These are phyloP conservation scores for Eremothecium coryli DNA, from an alignment of 1,139 yeast species.

Conservation along the genomic window DNA sequence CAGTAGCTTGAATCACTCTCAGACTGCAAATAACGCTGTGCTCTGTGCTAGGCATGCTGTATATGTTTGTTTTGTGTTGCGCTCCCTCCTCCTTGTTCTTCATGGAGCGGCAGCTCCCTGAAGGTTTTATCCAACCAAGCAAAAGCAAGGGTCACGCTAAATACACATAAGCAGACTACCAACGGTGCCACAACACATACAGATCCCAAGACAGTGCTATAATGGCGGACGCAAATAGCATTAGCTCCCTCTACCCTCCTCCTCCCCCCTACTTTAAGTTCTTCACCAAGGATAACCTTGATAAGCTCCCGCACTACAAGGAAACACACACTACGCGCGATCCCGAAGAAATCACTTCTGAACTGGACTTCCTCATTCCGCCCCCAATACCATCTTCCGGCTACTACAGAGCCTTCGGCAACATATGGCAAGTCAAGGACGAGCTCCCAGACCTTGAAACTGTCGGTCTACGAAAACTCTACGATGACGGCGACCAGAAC, in stretches of 20 bases:
- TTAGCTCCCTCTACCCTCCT: conserved; percentile 69
- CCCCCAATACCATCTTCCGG: conserved; percentile 53
- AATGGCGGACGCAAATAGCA: conserved; percentile 26
- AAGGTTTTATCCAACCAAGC: too few species aligned
- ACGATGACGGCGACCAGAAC: conserved; percentile 29
- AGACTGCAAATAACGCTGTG: too few species aligned
- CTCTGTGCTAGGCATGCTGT: too few species aligned
- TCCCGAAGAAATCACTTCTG: conserved; percentile 17
- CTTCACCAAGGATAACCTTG: conserved; percentile 55
- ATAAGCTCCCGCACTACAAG: conserved; percentile 31
- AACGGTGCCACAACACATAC: too few species aligned
- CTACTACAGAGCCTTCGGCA: conserved; percentile 72
- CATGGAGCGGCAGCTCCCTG: too few species aligned
- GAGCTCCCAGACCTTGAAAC: conserved; percentile 57
- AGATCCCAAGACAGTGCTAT: too few species aligned
- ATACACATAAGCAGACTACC: too few species aligned
- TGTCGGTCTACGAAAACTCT: conserved; percentile 61
- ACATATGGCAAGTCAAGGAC: conserved; percentile 65
- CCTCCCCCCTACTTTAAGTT: conserved; percentile 70
- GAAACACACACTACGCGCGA: conserved; percentile 10
- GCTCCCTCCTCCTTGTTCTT: too few species aligned
- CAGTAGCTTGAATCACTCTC: too few species aligned
- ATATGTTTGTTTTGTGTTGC: too few species aligned
- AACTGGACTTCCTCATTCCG: conserved; percentile 49
- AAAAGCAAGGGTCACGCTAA: too few species aligned